These are phyloP conservation scores for Escallonia herrerae DNA, from an alignment of 129 eudicot species.

Conservation along the genomic window DNA sequence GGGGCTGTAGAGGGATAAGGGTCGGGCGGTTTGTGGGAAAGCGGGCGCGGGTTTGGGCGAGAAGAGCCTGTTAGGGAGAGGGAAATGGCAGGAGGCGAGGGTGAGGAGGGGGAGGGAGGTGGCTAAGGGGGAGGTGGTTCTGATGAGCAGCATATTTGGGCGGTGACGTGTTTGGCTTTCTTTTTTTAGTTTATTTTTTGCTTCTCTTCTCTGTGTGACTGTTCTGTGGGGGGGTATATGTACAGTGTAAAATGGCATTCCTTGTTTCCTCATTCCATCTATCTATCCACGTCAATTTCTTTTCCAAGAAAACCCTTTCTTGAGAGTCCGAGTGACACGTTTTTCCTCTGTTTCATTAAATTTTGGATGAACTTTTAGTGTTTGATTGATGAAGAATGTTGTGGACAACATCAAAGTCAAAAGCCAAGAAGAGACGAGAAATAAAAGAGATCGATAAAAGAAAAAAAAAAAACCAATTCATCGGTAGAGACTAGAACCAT, in stretches of 20 bases:
- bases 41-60: slow-evolving; percentile 13
- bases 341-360: background rate
- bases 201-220: background rate
- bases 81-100: slow-evolving; percentile 19
- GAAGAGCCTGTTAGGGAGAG: slow-evolving; percentile 19
- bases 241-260: too few species aligned
- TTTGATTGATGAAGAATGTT: too few species aligned
- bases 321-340: background rate
- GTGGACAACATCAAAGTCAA: too few species aligned
- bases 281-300: background rate
- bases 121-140: slow-evolving; percentile 23
- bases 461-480: too few species aligned
- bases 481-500: too few species aligned
- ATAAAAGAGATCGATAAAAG: too few species aligned
- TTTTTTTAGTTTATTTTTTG: background rate
- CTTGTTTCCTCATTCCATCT: too few species aligned
- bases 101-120: slow-evolving; percentile 26
- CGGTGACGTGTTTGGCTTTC: slow-evolving; percentile 18
- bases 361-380: too few species aligned
- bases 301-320: background rate
- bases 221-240: background rate
- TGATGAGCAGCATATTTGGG: slow-evolving; percentile 36
- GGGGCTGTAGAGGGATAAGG: slow-evolving; percentile 20
- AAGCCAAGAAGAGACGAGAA: too few species aligned
- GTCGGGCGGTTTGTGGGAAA: slow-evolving; percentile 17